Percentiles rank a stretch among this genome's conserved stretches.
These are phyloP conservation scores for Nakazawaea pomicola DNA, from an alignment of 805 yeast species.

Conservation along the genomic window DNA sequence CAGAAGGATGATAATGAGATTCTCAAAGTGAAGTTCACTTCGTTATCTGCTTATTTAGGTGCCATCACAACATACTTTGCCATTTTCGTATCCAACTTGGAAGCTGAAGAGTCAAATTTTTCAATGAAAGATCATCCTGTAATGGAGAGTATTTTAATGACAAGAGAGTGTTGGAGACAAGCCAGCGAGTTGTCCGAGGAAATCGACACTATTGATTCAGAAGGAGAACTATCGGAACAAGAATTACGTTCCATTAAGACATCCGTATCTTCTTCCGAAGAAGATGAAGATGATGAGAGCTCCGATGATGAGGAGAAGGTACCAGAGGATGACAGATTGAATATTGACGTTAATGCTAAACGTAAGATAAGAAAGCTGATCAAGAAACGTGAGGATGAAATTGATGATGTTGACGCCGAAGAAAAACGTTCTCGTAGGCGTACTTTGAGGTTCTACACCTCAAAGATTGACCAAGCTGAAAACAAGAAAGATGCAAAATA, in stretches of 20 bases:
- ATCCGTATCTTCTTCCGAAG: constrained; percentile 18
- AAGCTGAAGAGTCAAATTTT: constrained; percentile 40
- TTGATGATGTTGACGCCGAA: constrained; percentile 80
- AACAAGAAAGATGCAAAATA: constrained; percentile 53
- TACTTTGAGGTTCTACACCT: constrained; percentile 90
- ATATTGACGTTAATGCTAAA: constrained; percentile 46
- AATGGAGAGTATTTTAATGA: constrained; percentile 78
- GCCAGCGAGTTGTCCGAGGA: constrained; percentile 50
- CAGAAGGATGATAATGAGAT: constrained; percentile 28
- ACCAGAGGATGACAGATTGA: constrained; percentile 30
- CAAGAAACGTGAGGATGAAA: constrained; percentile 48
- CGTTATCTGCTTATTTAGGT: constrained; percentile 76
- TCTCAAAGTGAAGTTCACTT: constrained; percentile 50
- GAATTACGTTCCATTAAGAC: constrained; percentile 16
- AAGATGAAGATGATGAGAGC: constrained; percentile 23
- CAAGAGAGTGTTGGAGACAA: constrained; percentile 88
- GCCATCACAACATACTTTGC: constrained; percentile 77
- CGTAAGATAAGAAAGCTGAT: constrained; percentile 44
- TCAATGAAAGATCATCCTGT: constrained; percentile 83
- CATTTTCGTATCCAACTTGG: constrained; percentile 53
- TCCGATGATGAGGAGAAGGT: constrained; percentile 15
- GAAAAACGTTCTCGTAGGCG: constrained; percentile 78
- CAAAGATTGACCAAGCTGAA: constrained; percentile 86
- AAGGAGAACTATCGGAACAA: constrained; percentile 21
- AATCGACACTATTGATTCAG: constrained; percentile 20